phyloP scores from a whole-genome alignment of 108 stramenopile genomes.

The Fragilaria crotonensis region DNA sequence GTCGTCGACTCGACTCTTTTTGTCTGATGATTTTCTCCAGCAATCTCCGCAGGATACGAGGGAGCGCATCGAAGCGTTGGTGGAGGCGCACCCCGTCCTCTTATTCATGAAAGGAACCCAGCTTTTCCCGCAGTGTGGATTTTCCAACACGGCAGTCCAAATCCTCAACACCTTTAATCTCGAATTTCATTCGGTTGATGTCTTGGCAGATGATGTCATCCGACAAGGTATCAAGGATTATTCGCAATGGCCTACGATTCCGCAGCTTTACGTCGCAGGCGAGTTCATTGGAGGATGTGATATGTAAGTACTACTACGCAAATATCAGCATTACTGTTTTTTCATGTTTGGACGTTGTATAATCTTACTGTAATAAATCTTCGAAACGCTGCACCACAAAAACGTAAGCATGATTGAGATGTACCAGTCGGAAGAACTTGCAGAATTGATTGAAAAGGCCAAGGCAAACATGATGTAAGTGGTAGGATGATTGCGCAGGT shows the following conservation, averaged over 20 bases:
- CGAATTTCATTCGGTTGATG: constrained; percentile 76
- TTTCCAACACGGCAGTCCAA: constrained; percentile 89
- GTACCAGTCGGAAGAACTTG: constrained; percentile 79
- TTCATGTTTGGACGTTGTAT: background rate
- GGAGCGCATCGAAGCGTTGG: constrained; percentile 64
- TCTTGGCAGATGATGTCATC: constrained; percentile 68
- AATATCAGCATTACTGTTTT: background rate
- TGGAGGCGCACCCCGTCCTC: constrained; percentile 73
- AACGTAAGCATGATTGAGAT: constrained; percentile 39
- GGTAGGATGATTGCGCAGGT: too few relatives aligned
- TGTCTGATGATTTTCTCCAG: background rate
- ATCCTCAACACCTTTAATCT: constrained; percentile 74
- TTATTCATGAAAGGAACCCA: constrained; percentile 97
- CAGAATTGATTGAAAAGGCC: constrained; percentile 48
- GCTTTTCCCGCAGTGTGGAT: constrained; percentile 95
- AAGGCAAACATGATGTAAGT: constrained; percentile 35
- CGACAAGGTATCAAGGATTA: constrained; percentile 82
- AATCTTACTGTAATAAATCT: background rate
- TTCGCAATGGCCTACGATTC: constrained; percentile 96
- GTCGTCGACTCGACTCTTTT: too few relatives aligned
- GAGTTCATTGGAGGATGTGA: constrained; percentile 98
- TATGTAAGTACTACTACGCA: constrained; percentile 34
- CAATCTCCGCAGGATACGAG: constrained; percentile 27
- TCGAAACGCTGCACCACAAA: background rate
- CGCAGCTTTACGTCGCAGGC: constrained; percentile 95